A percentile compares a stretch with the other conserved stretches of the same genome.
phyloP scores from a whole-genome alignment of 2,329 filamentous ascomycete genomes.

The Pseudogymnoascus sp. region DNA sequence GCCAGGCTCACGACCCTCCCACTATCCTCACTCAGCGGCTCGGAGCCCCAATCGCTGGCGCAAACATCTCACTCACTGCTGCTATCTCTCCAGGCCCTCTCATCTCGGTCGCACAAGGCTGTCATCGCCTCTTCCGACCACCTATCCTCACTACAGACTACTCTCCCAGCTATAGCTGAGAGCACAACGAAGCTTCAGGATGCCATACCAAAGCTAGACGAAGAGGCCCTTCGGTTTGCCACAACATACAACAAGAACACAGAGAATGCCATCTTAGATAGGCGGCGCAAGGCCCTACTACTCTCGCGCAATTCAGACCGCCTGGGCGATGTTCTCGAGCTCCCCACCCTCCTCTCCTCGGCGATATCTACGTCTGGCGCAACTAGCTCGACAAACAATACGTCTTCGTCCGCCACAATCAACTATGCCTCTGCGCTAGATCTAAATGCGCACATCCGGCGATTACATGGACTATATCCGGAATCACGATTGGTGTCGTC shows the following conservation, averaged over 20 bases:
- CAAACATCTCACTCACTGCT: slow-evolving; percentile 75
- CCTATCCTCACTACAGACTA: slow-evolving; percentile 64
- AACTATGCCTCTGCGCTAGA: slow-evolving; percentile 89
- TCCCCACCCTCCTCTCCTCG: slow-evolving; percentile 77
- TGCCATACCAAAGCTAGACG: slow-evolving; percentile 71
- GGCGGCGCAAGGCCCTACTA: slow-evolving; percentile 72
- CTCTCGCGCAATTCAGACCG: slow-evolving; percentile 82
- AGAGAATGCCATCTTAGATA: slow-evolving; percentile 59
- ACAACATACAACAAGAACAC: slow-evolving; percentile 72
- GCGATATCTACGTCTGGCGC: slow-evolving; percentile 54
- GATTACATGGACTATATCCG: slow-evolving; percentile 76
- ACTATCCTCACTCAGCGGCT: slow-evolving; percentile 62
- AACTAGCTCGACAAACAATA: slow-evolving; percentile 39
- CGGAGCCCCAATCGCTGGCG: slow-evolving; percentile 71
- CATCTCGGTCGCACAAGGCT: slow-evolving; percentile 79
- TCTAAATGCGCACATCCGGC: slow-evolving; percentile 85
- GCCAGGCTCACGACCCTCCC: slow-evolving; percentile 70
- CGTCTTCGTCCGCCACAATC: slow-evolving; percentile 38
- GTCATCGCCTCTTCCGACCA: slow-evolving; percentile 76
- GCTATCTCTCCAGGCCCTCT: slow-evolving; percentile 77
- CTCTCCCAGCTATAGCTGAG: slow-evolving; percentile 62
- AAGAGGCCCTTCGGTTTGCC: slow-evolving; percentile 72
- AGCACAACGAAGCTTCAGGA: slow-evolving; percentile 61
- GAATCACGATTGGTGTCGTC: slow-evolving; percentile 67
- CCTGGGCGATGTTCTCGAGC: slow-evolving; percentile 81